These are phyloP conservation scores for Citrus reticulata DNA, from an alignment of 345 rosid genomes.

Conservation along the genomic window DNA sequence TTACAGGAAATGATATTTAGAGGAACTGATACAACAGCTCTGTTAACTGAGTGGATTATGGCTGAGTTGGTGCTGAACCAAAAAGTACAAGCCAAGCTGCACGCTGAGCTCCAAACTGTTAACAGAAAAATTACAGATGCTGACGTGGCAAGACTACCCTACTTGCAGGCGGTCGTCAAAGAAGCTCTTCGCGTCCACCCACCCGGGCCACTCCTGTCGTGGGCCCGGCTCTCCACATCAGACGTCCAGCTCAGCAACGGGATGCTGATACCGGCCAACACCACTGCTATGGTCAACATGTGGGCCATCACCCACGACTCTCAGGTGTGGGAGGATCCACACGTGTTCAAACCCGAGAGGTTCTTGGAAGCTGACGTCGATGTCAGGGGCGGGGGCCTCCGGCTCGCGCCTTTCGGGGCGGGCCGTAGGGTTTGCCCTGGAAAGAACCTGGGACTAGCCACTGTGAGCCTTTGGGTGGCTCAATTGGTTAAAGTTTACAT, in stretches of 20 bases:
- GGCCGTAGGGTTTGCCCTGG: constrained; percentile 94
- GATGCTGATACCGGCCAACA: constrained; percentile 65
- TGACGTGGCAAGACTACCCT: constrained; percentile 55
- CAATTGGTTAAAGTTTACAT: constrained; percentile 49
- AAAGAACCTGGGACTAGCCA: constrained; percentile 64
- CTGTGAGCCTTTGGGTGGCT: constrained; percentile 80
- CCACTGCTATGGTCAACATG: constrained; percentile 97
- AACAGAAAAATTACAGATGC: constrained; percentile 33
- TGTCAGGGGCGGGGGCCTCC: constrained; percentile 57
- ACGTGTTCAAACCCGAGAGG: constrained; percentile 66
- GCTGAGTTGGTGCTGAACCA: constrained; percentile 77
- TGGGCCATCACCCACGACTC: constrained; percentile 94
- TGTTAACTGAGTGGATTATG: constrained; percentile 89
- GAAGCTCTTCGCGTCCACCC: constrained; percentile 80
- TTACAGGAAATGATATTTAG: constrained; percentile 85
- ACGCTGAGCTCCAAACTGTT: constrained; percentile 30
- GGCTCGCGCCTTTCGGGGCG: constrained; percentile 91
- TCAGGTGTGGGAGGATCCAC: constrained; percentile 58
- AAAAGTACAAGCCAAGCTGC: constrained; percentile 51
- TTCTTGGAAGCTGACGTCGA: constrained; percentile 54
- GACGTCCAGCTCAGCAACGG: constrained; percentile 81
- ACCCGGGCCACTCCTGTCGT: constrained; percentile 85
- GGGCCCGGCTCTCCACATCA: constrained; percentile 86
- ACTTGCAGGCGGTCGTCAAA: constrained; percentile 73
- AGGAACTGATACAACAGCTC: constrained; percentile 88